Percentiles rank a stretch among this genome's conserved stretches.
Evolutionary conservation across 2,329 filamentous ascomycete genomes (phyloP).

Genomic region (Phaeosphaeriaceae sp.): DNA sequence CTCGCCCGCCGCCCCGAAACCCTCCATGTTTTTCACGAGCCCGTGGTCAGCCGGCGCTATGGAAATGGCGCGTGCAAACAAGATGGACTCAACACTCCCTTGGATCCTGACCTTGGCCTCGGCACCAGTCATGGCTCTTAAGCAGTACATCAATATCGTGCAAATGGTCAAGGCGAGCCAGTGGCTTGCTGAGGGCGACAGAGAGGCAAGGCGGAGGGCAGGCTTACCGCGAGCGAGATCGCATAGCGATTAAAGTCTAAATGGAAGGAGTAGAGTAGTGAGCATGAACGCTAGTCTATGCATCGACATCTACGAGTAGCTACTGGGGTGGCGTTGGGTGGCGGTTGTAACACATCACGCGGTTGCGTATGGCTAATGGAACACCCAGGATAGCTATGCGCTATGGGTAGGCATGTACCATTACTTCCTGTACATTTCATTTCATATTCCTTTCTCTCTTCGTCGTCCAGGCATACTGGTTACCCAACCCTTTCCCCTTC

Average conservation of each 20-base stretch:
- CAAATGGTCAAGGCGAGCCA: slow-evolving; percentile 92
- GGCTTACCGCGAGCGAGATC: slow-evolving; percentile 41
- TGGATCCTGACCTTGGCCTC: slow-evolving; percentile 84
- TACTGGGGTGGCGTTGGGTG: slow-evolving; percentile 1
- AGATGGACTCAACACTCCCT: slow-evolving; percentile 67
- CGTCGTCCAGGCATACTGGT: not conserved
- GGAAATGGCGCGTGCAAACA: slow-evolving; percentile 90
- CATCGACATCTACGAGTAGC: not conserved
- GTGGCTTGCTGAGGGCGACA: slow-evolving; percentile 92
- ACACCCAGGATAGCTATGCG: not conserved
- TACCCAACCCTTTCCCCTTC: not conserved
- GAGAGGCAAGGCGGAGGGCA: slow-evolving; percentile 62
- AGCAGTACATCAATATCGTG: slow-evolving; percentile 93
- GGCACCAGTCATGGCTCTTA: slow-evolving; percentile 84
- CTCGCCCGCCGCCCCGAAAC: slow-evolving; percentile 70
- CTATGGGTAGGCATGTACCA: not conserved
- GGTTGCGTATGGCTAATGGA: not conserved
- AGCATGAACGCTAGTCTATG: not conserved
- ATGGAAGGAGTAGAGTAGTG: slow-evolving; percentile 24
- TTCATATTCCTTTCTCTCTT: not conserved
- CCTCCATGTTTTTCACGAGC: slow-evolving; percentile 80
- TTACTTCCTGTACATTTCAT: not conserved
- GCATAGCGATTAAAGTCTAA: not conserved
- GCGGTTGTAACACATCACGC: not conserved
- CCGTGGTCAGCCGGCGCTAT: slow-evolving; percentile 92